A percentile compares a stretch with the other conserved stretches of the same genome.
Conservation (phyloP, 2,329 filamentous ascomycete genomes). For the Paraphoma chrysanthemicola region DNA sequence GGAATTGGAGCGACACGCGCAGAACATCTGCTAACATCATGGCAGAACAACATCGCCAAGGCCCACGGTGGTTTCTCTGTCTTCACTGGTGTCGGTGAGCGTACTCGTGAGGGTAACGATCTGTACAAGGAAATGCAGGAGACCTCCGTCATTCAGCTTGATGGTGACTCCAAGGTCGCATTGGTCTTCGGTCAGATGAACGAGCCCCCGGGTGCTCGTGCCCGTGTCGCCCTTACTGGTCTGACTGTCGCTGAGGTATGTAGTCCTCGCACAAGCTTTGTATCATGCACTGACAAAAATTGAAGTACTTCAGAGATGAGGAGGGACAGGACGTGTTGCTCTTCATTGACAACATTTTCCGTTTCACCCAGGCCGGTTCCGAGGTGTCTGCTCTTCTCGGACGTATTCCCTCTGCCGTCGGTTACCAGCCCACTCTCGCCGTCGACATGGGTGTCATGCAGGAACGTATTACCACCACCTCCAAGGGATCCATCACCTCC, state of each 20-base stretch:
- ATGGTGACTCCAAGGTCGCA: constrained; percentile 99
- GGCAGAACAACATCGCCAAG: constrained; percentile 99
- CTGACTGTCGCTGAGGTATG: constrained; percentile 57
- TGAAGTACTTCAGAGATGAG: constrained; percentile 80
- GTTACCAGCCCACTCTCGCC: constrained; percentile 71
- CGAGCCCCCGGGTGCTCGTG: constrained; percentile 99
- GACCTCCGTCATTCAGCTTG: constrained; percentile 98
- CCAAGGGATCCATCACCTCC: constrained; percentile 99
- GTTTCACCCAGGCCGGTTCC: constrained; percentile 99
- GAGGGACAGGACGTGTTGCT: constrained; percentile 96
- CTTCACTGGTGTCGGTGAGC: constrained; percentile 99
- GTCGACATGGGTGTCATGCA: constrained; percentile 68
- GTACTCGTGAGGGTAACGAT: constrained; percentile 99
- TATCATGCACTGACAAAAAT: no score
- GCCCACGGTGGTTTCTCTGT: constrained; percentile 99
- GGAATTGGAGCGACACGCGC: constrained; percentile 27
- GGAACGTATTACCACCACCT: constrained; percentile 99
- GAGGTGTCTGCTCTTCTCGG: constrained; percentile 99
- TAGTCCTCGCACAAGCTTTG: no score
- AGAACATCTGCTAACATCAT: constrained; percentile 29
- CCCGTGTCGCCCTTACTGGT: constrained; percentile 98
- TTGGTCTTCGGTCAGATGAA: constrained; percentile 99
- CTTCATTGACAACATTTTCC: constrained; percentile 99
- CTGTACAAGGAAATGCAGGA: constrained; percentile 99
- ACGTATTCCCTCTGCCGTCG: constrained; percentile 99